Base-by-base conservation (phyloP, 2,329 filamentous ascomycete species). In the Neonectria ditissima region DNA sequence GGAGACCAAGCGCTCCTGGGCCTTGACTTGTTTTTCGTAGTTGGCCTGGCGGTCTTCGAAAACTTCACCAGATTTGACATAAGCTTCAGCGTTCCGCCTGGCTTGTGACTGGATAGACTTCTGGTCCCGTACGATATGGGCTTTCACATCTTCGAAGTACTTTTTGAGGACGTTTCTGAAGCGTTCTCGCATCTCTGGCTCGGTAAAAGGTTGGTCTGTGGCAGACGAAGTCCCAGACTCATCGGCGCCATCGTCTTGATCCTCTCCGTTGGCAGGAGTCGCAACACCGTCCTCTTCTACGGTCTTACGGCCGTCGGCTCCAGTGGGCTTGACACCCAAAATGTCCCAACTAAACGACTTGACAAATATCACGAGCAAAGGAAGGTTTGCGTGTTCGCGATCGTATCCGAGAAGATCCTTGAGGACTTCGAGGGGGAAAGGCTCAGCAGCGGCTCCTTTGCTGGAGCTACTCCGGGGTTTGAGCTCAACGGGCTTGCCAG, bases 301-400 rank as follows among this genome's bases (percentile, higher is more conserved):
- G 11, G 87, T 89, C 80, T 94, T 97, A 61, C 94, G 89, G n/a
- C 92, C 89, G 65, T 97, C 93, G 8, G 89, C 86, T 47, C 88
- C 88, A 13, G 87, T 81, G 30, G 89, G 81, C 73, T 90, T 94
- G 26, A 94, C 88, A 2, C 96, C 96, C 14, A 99, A 81, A 37
- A 98, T 88, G 80, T 99, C 97, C 94, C 95, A 99, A 67, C 92
- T 91, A 74, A 98, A 99, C 18, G 92, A 91, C 81, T 97, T 99
- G 69, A 97, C 94, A 75, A 99, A 99, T 14, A 97, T 87, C 55
- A 98, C 96, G 6, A 97, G 91, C 48, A 99, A 83, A 1, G 96
- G 94, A 45, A 99, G 81, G 75, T 98, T 99, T 59, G 89, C 84
- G 75, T 98, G 96, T 71, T 99, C 95, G 59, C 94, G 89, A 77